A percentile compares a stretch with the other conserved stretches of the same genome.
Evolutionary conservation across 176 grass and related monocot genomes (phyloP).

Genomic region (Rhynchospora pubera): DNA sequence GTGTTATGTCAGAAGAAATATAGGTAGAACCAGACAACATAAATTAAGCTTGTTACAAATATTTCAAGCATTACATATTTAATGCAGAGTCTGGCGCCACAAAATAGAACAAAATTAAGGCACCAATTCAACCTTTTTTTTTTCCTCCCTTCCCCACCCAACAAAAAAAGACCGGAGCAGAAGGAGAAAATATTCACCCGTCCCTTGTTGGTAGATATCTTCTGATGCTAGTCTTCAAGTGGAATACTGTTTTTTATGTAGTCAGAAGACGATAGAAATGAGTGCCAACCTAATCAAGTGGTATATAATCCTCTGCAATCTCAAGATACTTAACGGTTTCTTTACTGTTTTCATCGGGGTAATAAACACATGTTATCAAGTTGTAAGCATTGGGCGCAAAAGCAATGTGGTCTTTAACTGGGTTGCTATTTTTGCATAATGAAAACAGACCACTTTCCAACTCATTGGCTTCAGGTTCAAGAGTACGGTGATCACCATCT

Average conservation of each 20-base stretch:
- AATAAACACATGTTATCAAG: too few relatives aligned
- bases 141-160: too few relatives aligned
- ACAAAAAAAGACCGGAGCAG: not conserved
- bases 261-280: not conserved
- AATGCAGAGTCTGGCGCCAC: not conserved
- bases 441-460: not conserved
- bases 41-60: not conserved
- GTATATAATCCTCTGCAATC: not conserved
- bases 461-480: not conserved
- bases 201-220: not conserved
- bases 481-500: not conserved
- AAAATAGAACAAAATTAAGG: not conserved
- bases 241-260: not conserved
- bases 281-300: not conserved
- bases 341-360: not conserved
- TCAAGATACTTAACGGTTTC: not conserved
- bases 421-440: not conserved
- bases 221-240: not conserved
- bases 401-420: not conserved
- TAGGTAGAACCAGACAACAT: not conserved
- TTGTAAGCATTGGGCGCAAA: not conserved
- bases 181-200: not conserved
- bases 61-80: not conserved
- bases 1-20: not conserved
- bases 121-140: too few relatives aligned